Base-by-base conservation (phyloP, 352 stramenopile species). In the Pythium dissimile region DNA sequence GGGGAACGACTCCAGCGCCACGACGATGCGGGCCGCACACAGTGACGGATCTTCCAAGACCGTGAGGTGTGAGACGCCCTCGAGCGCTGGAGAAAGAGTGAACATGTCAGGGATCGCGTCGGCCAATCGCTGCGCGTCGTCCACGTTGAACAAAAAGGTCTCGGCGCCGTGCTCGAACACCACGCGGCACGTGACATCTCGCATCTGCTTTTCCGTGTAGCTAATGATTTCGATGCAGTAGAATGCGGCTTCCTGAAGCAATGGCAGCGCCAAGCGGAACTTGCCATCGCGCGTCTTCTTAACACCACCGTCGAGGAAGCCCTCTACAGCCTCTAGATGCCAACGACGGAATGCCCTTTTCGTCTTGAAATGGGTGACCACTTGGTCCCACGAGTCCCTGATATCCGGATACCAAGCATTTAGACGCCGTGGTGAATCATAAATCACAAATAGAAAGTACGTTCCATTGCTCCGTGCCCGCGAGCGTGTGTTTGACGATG, bases 171-270 rank as follows among this genome's bases (percentile, higher is more conserved):
- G 58, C 39, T 58, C 56, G 11, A 58, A 41, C 23, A 46, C 41
- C 2, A 58, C 31, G 1, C 0, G 24, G 20, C 56, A 64, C 21
- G 24, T 3, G 7, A 53, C 21, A 12, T 37, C 13, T 0, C 21
- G 10, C 20, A 58, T 15, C 6, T 64, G 35, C 2, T 61, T 18
- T 20, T 20, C 11, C 2, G 24, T 52, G 43, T 44, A 53, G 13
- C 32, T n/a, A 35, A 44, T 44, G 48, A 58, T 32, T 16, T 53
- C 16, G 28, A 46, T 24, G 39, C 48, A 64, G 43, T 66, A 66
- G 12, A 66, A 20, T 20, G 50, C 30, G 5, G 50, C 34, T 26
- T 66, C 59, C 7, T 66, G 59, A 5, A 56, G 30, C 7, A 54
- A 43, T 21, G 59, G 42, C 18, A 46, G 41, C 21, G 59, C 59